Evolutionary conservation across 805 yeast genomes (phyloP).

Genomic region (Ogataea angusta): DNA sequence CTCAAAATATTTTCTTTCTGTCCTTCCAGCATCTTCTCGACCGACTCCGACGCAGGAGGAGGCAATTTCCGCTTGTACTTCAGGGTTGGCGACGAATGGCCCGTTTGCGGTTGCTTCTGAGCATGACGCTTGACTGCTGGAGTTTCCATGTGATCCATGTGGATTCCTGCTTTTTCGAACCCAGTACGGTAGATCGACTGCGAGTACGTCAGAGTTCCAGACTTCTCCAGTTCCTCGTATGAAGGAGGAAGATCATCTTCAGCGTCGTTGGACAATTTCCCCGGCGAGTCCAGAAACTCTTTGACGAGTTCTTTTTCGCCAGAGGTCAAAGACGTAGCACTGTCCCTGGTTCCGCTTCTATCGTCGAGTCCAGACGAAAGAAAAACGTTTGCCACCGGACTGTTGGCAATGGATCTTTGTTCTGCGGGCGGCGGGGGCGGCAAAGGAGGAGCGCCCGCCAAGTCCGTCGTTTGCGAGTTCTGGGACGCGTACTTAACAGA

Average conservation of each 20-base stretch:
- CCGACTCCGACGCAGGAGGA: constrained; percentile 19
- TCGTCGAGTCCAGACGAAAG: constrained; percentile 2
- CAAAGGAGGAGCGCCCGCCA: constrained; percentile 25
- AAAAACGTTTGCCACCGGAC: constrained; percentile 27
- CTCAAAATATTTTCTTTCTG: not conserved
- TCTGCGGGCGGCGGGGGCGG: constrained; percentile 30
- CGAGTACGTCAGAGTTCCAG: constrained; percentile 33
- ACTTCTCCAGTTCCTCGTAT: constrained; percentile 33
- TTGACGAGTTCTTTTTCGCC: constrained; percentile 21
- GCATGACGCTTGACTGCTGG: constrained; percentile 1
- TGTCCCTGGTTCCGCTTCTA: constrained; percentile 12
- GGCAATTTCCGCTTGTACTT: constrained; percentile 26
- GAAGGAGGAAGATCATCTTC: constrained; percentile 31
- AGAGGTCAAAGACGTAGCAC: constrained; percentile 25
- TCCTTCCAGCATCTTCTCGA: constrained; percentile 4
- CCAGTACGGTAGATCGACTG: constrained; percentile 35
- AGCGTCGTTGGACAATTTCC: constrained; percentile 4
- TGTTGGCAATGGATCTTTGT: constrained; percentile 21
- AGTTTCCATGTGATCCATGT: constrained; percentile 26
- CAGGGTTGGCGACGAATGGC: constrained; percentile 1
- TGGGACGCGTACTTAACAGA: not conserved
- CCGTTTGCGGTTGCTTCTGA: not conserved
- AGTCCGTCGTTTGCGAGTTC: not conserved
- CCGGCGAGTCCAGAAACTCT: constrained; percentile 12
- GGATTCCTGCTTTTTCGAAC: constrained; percentile 35